Evolutionary conservation across 169 alveolate genomes (phyloP), one percentile per base, ranked within the genome.

Genomic region (Cryptosporidium felis): DNA sequence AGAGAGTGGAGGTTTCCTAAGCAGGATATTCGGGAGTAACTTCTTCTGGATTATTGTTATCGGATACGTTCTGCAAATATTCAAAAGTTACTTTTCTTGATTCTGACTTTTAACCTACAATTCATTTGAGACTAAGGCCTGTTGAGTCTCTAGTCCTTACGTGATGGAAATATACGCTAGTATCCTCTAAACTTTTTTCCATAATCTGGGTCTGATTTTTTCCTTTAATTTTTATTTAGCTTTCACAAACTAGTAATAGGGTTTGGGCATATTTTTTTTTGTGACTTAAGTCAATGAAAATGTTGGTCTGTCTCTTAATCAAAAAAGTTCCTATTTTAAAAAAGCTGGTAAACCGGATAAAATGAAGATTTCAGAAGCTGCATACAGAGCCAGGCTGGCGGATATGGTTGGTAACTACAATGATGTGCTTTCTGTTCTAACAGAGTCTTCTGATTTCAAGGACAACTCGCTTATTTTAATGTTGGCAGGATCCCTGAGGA

Each of bases 401-500:
- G 85, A 74, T 53, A 53, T 56, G 65, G 28, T 74, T 53, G 85
- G 85, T 18, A 74, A 38, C 44, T 74, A 74, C 18, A 56, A 74
- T 3, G 85, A 74, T 34, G 85, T 74, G 10, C 51, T 74, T 16
- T 36, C 51, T 53, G 67, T 74, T 26, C 59, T 74, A 9, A 74
- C 85, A 8, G 85, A 49, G 40, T 74, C 85, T 10, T 74, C 85
- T 3, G 58, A 74, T 36, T 74, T 74, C 41, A 49, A 40, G 12
- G 85, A 74, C n/a, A 74, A 45, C 36, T 74, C 85, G 6, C 59
- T 74, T 5, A 74, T 49, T 34, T 36, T 74, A 14, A 12, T 74
- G n/a, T 36, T 74, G 18, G 85, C 67, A 53, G 85, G 85, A 6
- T 74, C 85, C 26, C 44, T 74, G 4, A 74, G 85, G 41, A 74